phyloP scores from a whole-genome alignment of 2,329 filamentous ascomycete genomes.

The Talaromyces sp. region DNA sequence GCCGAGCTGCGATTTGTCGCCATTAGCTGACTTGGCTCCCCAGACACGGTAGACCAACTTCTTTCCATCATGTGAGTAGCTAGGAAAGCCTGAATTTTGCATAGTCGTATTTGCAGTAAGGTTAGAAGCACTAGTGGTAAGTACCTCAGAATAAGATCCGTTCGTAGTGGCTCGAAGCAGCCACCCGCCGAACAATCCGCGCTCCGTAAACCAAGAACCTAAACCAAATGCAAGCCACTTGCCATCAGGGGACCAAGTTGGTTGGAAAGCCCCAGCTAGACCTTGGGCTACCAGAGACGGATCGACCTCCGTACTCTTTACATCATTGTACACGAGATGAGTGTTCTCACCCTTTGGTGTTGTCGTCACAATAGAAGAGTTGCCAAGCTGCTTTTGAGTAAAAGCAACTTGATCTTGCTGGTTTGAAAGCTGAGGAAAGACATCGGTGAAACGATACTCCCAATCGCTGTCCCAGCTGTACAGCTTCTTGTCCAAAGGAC shows the following conservation, averaged over 20 bases:
- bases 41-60: background rate
- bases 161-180: constrained; percentile 13
- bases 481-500: background rate
- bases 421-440: background rate
- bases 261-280: constrained; percentile 36
- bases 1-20: background rate
- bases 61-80: background rate
- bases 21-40: background rate
- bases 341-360: constrained; percentile 22
- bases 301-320: background rate
- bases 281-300: constrained; percentile 19
- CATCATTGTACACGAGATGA: background rate
- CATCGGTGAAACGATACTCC: background rate
- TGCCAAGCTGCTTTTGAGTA: background rate
- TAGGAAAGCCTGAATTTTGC: background rate
- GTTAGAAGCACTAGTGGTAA: background rate
- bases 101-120: background rate
- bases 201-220: constrained; percentile 36
- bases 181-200: constrained; percentile 19
- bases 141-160: constrained; percentile 9
- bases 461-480: background rate
- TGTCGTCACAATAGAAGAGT: constrained; percentile 32
- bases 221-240: constrained; percentile 35
- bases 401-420: background rate
- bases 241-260: constrained; percentile 34